Conservation (phyloP, 2,329 filamentous ascomycete species). For the Cadophora luteo-olivacea region DNA sequence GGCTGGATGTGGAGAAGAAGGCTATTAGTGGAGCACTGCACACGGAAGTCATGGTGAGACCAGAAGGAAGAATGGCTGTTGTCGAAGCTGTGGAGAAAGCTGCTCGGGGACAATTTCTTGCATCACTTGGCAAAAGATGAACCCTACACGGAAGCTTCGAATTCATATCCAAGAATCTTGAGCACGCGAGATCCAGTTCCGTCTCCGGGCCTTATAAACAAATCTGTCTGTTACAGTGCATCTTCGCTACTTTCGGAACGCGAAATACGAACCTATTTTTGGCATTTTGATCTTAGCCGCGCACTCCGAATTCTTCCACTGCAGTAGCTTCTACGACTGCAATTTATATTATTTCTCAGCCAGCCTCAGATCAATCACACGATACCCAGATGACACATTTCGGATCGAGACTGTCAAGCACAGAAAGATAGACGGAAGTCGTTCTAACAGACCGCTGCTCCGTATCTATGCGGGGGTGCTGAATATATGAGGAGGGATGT, state of each 20-base stretch:
- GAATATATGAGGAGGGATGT: not conserved
- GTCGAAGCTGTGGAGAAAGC: slow-evolving; percentile 49
- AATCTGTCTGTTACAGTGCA: not conserved
- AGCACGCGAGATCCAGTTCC: not conserved
- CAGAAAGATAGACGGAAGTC: not conserved
- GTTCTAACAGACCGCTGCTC: not conserved
- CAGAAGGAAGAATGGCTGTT: slow-evolving; percentile 53
- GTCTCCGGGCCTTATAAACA: not conserved
- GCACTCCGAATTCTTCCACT: not conserved
- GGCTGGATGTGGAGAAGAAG: slow-evolving; percentile 53
- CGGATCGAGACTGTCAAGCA: not conserved
- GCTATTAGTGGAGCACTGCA: slow-evolving; percentile 59
- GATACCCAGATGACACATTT: not conserved
- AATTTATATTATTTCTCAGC: not conserved
- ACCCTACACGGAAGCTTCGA: no score
- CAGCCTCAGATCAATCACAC: not conserved
- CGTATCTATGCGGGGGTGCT: no score
- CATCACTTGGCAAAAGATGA: not conserved
- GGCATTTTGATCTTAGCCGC: slow-evolving; percentile 12
- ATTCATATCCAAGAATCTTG: not conserved
- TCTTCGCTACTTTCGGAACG: not conserved
- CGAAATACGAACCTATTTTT: slow-evolving; percentile 9
- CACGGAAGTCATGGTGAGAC: slow-evolving; percentile 59
- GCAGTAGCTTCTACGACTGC: not conserved
- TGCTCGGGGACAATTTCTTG: not conserved